These are phyloP conservation scores for Neophaeococcomyces mojaviensis DNA, from an alignment of 2,329 filamentous ascomycete genomes.

Conservation along the genomic window DNA sequence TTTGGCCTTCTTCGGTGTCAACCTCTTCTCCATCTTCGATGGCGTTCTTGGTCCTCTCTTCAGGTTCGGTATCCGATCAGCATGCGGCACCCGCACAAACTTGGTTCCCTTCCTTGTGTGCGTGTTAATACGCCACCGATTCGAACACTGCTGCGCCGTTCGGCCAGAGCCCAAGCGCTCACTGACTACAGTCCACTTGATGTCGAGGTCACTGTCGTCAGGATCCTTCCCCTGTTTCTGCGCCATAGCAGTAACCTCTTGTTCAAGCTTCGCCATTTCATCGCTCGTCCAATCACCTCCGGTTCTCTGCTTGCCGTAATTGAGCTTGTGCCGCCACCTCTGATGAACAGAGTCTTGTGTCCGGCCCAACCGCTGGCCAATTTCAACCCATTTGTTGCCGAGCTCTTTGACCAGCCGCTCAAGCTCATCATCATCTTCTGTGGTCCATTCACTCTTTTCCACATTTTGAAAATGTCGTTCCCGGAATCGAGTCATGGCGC, in stretches of 20 bases:
- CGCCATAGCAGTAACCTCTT: constrained; percentile 20
- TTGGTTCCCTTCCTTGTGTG: constrained; percentile 11
- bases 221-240: constrained; percentile 16
- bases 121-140: constrained; percentile 21
- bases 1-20: constrained; percentile 4
- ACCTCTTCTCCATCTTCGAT: constrained; percentile 17
- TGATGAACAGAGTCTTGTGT: constrained; percentile 36
- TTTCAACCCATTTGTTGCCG: constrained; percentile 31
- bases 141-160: constrained; percentile 22
- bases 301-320: constrained; percentile 30
- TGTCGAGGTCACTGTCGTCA: constrained; percentile 26
- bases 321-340: constrained; percentile 36
- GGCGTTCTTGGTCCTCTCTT: constrained; percentile 7
- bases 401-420: constrained; percentile 26
- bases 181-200: constrained; percentile 21
- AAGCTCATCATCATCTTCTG: constrained; percentile 35
- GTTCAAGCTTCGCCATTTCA: constrained; percentile 27
- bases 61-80: constrained; percentile 13
- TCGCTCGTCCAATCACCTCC: constrained; percentile 31
- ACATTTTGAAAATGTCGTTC: constrained; percentile 34
- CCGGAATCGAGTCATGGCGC: constrained; percentile 36
- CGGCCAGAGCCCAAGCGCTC: constrained; percentile 18
- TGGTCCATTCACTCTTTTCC: constrained; percentile 33
- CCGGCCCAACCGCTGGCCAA: constrained; percentile 32
- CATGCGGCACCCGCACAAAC: constrained; percentile 12